Percentiles rank a stretch among this genome's conserved stretches.
phyloP scores from a whole-genome alignment of 2,329 filamentous ascomycete species.

The Corynespora cassiicola region DNA sequence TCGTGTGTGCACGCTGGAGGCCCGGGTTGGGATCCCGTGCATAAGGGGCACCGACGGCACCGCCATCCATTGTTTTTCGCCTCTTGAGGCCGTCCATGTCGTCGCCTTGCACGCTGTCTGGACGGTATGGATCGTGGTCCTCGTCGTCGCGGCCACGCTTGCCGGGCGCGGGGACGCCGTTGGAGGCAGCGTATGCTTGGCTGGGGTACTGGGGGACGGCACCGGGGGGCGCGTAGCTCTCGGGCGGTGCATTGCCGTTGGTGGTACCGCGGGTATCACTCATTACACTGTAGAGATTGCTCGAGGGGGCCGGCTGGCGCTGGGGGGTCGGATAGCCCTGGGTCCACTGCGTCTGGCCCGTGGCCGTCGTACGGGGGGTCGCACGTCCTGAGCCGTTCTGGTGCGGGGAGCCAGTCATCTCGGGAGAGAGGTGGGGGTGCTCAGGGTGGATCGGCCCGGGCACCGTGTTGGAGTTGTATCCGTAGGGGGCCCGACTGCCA shows the following conservation, averaged over 20 bases:
- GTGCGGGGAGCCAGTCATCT: conserved; percentile 85
- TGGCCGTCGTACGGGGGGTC: conserved; percentile 79
- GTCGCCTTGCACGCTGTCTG: conserved; percentile 60
- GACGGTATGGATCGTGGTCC: conserved; percentile 70
- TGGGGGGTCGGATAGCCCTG: conserved; percentile 80
- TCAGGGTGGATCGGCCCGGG: conserved; percentile 73
- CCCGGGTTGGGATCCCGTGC: conserved; percentile 37
- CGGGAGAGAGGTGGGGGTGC: conserved; percentile 77
- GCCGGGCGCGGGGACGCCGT: conserved; percentile 64
- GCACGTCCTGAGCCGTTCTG: conserved; percentile 82
- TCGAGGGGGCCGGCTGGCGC: conserved; percentile 70
- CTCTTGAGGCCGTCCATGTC: conserved; percentile 74
- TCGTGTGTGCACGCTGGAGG: conserved; percentile 40
- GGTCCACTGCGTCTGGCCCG: conserved; percentile 75
- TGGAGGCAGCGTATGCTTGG: conserved; percentile 64
- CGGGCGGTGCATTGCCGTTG: conserved; percentile 70
- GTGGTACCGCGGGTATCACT: conserved; percentile 74
- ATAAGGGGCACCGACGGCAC: conserved; percentile 41
- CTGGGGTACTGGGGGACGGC: conserved; percentile 66
- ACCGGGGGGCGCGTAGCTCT: conserved; percentile 73
- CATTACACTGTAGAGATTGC: conserved; percentile 88
- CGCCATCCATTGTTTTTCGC: conserved; percentile 72
- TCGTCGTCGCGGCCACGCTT: conserved; percentile 72
- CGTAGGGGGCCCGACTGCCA: conserved; percentile 75
- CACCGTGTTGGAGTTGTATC: conserved; percentile 72